Conservation (phyloP, 2,329 filamentous ascomycete species). For the Cyphellophora europaea region DNA sequence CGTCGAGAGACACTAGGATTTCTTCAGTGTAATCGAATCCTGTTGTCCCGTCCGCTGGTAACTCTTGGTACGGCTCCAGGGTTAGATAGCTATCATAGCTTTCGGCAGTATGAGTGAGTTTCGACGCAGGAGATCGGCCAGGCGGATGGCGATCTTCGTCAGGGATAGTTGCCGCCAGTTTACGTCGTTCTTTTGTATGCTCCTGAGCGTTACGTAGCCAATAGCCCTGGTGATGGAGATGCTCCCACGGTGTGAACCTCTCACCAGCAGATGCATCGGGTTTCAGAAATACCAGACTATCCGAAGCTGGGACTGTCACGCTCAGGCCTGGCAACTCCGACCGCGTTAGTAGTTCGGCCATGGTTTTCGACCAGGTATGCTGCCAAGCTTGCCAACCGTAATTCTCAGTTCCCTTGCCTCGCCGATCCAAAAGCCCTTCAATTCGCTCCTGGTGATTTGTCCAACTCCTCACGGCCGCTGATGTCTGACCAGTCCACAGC, state of each 20-base stretch:
- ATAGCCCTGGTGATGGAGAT: conserved; percentile 54
- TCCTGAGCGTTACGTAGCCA: conserved; percentile 48
- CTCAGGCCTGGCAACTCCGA: conserved; percentile 37
- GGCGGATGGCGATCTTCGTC: conserved; percentile 49
- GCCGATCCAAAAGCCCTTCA: conserved; percentile 67
- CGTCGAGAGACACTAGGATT: conserved; percentile 39
- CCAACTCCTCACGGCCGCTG: conserved; percentile 72
- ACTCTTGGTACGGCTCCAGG: conserved; percentile 49
- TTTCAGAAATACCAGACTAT: conserved; percentile 28
- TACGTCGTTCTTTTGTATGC: conserved; percentile 40
- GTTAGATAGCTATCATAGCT: conserved; percentile 53
- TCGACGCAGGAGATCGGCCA: conserved; percentile 45
- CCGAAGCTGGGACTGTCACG: conserved; percentile 17
- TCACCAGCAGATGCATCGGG: conserved; percentile 34
- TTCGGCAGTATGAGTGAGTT: conserved; percentile 43
- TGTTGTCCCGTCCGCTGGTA: conserved; percentile 30
- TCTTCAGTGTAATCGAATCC: conserved; percentile 44
- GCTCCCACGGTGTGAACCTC: conserved; percentile 46
- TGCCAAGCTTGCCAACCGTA: conserved; percentile 97
- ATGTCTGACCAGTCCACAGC: conserved; percentile 70
- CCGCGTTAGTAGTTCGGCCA: conserved; percentile 50
- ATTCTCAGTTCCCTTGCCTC: conserved; percentile 74
- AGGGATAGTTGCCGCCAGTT: conserved; percentile 46
- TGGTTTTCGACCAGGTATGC: conserved; percentile 57
- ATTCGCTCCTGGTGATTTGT: conserved; percentile 65